A percentile compares a stretch with the other conserved stretches of the same genome.
These are phyloP conservation scores for Moesziomyces sp. DNA, from an alignment of 1,284 basidiomycete genomes.

Conservation along the genomic window DNA sequence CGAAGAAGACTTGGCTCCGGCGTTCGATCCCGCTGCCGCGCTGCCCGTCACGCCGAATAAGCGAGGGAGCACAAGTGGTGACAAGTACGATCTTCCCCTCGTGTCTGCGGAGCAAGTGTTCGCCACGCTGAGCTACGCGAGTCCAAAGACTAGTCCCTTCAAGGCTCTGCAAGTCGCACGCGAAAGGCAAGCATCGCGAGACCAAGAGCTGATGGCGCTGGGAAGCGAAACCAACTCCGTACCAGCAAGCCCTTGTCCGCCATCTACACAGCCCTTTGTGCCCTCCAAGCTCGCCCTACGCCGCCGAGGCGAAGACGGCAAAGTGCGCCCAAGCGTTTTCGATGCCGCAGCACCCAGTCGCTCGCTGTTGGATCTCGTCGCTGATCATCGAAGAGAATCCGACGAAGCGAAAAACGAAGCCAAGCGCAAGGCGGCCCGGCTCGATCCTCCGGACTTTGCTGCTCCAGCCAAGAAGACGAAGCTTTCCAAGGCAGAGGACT, in stretches of 20 bases:
- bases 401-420: neutral
- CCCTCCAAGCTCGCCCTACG: conserved; percentile 39
- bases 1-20: neutral
- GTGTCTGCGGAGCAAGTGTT: conserved; percentile 29
- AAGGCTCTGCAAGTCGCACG: conserved; percentile 31
- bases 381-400: neutral
- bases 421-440: conserved; percentile 26
- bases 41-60: neutral
- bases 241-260: conserved; percentile 10
- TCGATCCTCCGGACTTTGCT: neutral
- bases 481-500: neutral
- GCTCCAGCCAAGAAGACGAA: conserved; percentile 6
- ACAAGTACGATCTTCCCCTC: conserved; percentile 5
- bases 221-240: neutral
- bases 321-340: conserved; percentile 10
- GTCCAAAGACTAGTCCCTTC: conserved; percentile 31
- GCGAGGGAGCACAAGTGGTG: neutral
- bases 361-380: conserved; percentile 33
- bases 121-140: conserved; percentile 15
- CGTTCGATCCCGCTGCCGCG: neutral
- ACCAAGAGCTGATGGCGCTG: conserved; percentile 1
- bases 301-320: neutral
- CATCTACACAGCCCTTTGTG: conserved; percentile 25
- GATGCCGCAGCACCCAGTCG: conserved; percentile 24
- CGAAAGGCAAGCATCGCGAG: conserved; percentile 11